Percentiles rank a stretch among this genome's conserved stretches.
These are phyloP conservation scores for Remersonia thermophila DNA, from an alignment of 2,329 filamentous ascomycete species.

Conservation along the genomic window DNA sequence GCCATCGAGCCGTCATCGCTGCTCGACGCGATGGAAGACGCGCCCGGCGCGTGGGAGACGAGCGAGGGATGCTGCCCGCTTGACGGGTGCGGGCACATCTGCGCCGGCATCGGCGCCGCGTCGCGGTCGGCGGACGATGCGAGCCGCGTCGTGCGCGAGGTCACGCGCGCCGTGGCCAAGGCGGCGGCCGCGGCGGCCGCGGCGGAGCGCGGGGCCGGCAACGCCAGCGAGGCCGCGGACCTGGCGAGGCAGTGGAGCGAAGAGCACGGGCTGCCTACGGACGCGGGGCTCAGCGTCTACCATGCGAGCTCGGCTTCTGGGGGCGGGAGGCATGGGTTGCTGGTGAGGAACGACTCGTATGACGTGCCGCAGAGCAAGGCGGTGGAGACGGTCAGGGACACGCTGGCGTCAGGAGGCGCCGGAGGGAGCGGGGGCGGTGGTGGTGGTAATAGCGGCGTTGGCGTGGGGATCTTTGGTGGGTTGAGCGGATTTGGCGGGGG, in stretches of 20 bases:
- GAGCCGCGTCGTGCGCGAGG: conserved; percentile 33
- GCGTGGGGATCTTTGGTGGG: no score
- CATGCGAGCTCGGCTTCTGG: background rate
- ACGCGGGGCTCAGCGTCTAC: conserved; percentile 2
- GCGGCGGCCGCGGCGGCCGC: conserved; percentile 9
- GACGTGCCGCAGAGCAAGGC: conserved; percentile 48
- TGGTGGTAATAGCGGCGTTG: no score
- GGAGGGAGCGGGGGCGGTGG: no score
- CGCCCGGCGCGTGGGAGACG: conserved; percentile 23
- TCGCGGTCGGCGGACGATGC: conserved; percentile 38
- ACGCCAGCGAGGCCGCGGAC: background rate
- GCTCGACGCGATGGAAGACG: conserved; percentile 7
- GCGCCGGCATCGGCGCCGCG: conserved; percentile 42
- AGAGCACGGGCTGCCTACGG: background rate
- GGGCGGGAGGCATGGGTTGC: background rate
- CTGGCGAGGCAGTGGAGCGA: background rate
- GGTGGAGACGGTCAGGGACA: conserved; percentile 46
- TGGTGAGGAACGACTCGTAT: conserved; percentile 35
- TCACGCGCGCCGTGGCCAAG: conserved; percentile 13
- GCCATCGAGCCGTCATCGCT: conserved; percentile 14
- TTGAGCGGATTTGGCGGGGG: conserved; percentile 12
- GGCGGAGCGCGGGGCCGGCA: conserved; percentile 2
- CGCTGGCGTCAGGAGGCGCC: conserved; percentile 22
- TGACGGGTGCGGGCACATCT: conserved; percentile 54
- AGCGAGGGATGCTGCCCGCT: conserved; percentile 49